Evolutionary conservation across 306 rosid species (phyloP), one percentile per base, ranked within the genome.

Genomic region (Hylodesmum podocarpum): DNA sequence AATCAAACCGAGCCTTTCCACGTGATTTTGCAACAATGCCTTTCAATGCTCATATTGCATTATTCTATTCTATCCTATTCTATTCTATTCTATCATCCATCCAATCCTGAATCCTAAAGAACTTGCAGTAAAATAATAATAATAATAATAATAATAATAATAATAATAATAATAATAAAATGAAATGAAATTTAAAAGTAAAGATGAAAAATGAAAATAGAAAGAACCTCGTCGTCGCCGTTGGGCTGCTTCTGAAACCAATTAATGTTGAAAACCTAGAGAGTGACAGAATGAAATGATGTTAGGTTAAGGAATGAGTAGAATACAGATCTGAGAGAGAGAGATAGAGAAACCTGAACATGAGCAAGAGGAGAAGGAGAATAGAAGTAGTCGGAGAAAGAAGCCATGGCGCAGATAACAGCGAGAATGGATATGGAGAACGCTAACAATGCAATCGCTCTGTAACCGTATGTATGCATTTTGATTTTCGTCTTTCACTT

Each of bases 361-460:
- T 86, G 81, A 4, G 91, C 77, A 6, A 85, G 68, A 57, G 97
- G 96, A 62, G 96, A 15, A 11, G 91, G 94, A 59, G 81, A 73
- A 58, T 85, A 90, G 81, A 88, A 77, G 66, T 88, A 84, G 65
- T 94, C 98, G 12, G 91, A 86, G 49, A 91, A 8, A 36, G 98
- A 91, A 22, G 97, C 97, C 70, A 91, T 80, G 41, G 87, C 90
- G 64, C 90, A 91, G 72, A 90, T 79, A 44, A 94, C 77, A 27
- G 94, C 98, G 0, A 91, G 86, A 51, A 94, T 86, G 9, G 97
- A 90, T 10, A 92, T 66, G 2, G 94, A 84, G 58, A 94, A 94
- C 25, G 97, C 90, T n/a, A 94, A 76, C 84, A 94, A 12, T 25
- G 93, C 98, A 50, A 88, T 94, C 31, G 90, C 93, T 88, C 97